Evolutionary conservation across 345 rosid species (phyloP).

Genomic region (Capsella bursapastoris): DNA sequence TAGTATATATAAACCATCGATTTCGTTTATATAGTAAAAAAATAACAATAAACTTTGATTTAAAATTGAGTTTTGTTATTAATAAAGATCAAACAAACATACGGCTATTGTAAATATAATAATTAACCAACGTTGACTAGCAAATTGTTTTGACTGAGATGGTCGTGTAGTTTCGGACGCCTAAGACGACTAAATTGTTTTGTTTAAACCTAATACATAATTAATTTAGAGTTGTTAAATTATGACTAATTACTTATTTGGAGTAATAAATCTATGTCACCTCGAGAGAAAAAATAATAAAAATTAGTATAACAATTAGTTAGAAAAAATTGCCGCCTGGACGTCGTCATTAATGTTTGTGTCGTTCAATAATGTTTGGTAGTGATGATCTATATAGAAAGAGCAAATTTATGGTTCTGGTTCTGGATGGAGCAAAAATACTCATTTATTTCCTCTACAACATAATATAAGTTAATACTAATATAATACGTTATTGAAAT

Average conservation of each 20-base stretch:
- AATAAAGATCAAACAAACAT: too few species aligned
- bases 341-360: constrained; percentile 31
- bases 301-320: not conserved
- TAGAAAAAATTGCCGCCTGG: not conserved
- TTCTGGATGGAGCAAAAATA: not conserved
- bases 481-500: not conserved
- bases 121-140: constrained; percentile 2
- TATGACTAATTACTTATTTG: not conserved
- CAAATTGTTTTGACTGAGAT: constrained; percentile 20
- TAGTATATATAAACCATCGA: too few species aligned
- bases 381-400: constrained; percentile 16
- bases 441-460: not conserved
- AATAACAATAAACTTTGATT: too few species aligned
- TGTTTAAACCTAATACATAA: not conserved
- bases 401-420: constrained; percentile 33
- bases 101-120: too few species aligned
- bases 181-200: constrained; percentile 13
- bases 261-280: not conserved
- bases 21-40: too few species aligned
- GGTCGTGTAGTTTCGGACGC: constrained; percentile 21
- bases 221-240: not conserved
- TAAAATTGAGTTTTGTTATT: too few species aligned
- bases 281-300: not conserved
- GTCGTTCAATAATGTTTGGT: constrained; percentile 41
- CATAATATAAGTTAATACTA: not conserved